Conservation (phyloP, 139 green algal species). For the Volvox africanus region DNA sequence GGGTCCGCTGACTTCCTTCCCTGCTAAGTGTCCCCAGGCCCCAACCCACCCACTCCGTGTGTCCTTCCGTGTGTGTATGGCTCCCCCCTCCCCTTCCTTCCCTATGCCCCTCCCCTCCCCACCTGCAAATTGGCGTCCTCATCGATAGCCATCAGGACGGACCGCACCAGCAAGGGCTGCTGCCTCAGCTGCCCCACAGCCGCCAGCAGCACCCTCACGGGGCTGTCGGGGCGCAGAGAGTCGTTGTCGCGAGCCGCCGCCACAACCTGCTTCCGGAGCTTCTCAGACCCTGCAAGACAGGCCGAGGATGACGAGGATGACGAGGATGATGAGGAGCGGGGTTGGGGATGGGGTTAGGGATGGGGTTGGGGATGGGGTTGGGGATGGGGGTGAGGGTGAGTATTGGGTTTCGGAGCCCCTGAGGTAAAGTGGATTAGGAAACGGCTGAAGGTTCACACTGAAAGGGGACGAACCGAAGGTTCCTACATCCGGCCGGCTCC, state of each 20-base stretch:
- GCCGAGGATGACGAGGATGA: background rate
- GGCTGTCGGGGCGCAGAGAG: background rate
- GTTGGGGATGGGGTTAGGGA: background rate
- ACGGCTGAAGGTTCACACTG: too few relatives aligned
- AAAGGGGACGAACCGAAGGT: too few relatives aligned
- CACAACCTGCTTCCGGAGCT: slow-evolving; percentile 55
- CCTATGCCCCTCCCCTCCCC: background rate
- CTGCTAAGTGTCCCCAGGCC: too few relatives aligned
- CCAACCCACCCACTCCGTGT: background rate
- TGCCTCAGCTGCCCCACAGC: slow-evolving; percentile 24
- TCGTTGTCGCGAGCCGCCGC: slow-evolving; percentile 54
- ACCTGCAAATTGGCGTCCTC: slow-evolving; percentile 52
- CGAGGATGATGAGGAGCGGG: background rate
- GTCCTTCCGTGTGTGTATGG: too few relatives aligned
- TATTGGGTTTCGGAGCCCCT: too few relatives aligned
- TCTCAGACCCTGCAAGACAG: slow-evolving; percentile 45
- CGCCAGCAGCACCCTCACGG: slow-evolving; percentile 53
- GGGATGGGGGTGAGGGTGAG: background rate
- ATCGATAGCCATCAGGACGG: slow-evolving; percentile 38
- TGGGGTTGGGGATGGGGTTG: background rate
- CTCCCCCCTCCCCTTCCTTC: background rate
- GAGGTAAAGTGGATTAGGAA: too few relatives aligned
- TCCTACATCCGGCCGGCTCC: too few relatives aligned
- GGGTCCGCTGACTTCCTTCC: too few relatives aligned
- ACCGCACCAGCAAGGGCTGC: slow-evolving; percentile 38